Evolutionary conservation across 2,329 filamentous ascomycete species (phyloP).

Genomic region (Botrytis tulipae): DNA sequence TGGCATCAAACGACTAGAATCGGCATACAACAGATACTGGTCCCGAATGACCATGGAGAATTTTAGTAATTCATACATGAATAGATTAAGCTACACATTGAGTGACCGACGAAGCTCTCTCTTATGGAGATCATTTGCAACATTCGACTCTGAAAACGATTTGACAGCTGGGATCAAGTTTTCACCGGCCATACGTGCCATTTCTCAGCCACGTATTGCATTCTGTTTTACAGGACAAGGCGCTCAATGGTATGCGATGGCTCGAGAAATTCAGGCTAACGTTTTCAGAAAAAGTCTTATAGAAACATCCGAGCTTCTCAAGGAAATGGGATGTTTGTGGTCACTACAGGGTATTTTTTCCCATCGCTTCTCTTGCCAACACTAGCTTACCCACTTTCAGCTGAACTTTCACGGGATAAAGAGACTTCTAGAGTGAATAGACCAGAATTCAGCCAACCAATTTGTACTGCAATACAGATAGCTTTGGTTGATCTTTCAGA

Average conservation of each 20-base stretch:
- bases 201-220: background rate
- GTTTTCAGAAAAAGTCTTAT: background rate
- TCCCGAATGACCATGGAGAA: background rate
- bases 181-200: background rate
- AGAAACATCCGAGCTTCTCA: background rate
- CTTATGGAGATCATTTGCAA: background rate
- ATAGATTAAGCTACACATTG: slow-evolving; percentile 19
- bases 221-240: slow-evolving; percentile 21
- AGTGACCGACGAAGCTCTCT: background rate
- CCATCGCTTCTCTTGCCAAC: background rate
- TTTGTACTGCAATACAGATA: slow-evolving; percentile 49
- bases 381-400: background rate
- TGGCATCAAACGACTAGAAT: background rate
- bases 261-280: slow-evolving; percentile 20
- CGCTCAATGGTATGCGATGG: slow-evolving; percentile 27
- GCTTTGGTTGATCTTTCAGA: slow-evolving; percentile 44
- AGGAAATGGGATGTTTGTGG: slow-evolving; percentile 13
- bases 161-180: slow-evolving; percentile 20
- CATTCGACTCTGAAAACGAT: background rate
- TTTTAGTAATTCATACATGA: background rate
- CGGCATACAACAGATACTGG: background rate
- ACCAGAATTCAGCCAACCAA: slow-evolving; percentile 38
- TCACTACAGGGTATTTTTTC: background rate
- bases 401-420: slow-evolving; percentile 3
- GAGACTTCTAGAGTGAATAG: slow-evolving; percentile 28